Conservation (phyloP, 371 early-diverging fungal genomes). For the Saksenaea oblongispora region DNA sequence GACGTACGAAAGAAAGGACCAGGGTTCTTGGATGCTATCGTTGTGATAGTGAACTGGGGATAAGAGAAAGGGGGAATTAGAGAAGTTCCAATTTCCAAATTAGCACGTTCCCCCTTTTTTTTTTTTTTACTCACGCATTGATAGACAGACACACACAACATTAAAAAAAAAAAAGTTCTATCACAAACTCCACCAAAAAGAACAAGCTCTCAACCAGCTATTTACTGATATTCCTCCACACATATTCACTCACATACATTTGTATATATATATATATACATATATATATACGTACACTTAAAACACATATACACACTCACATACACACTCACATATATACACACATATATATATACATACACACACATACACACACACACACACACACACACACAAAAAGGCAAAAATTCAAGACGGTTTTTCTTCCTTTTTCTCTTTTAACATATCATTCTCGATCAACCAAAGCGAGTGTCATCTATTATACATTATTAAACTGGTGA, state of each 20-base stretch:
- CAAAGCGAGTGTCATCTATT: background rate
- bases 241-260: too few species aligned
- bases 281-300: too few species aligned
- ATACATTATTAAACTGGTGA: background rate
- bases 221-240: too few species aligned
- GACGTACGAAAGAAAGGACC: background rate
- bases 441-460: constrained; percentile 1
- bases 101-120: background rate
- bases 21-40: background rate
- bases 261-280: too few species aligned
- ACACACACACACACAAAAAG: background rate
- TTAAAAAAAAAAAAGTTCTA: background rate
- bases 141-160: background rate
- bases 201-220: background rate
- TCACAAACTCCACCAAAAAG: background rate
- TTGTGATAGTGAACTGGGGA: background rate
- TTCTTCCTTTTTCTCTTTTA: background rate
- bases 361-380: too few species aligned
- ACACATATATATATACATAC: background rate
- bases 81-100: background rate
- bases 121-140: background rate
- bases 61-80: background rate
- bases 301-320: too few species aligned
- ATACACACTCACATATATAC: too few species aligned
- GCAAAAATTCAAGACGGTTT: constrained; percentile 2